Evolutionary conservation across 805 yeast species (phyloP), one percentile per base, ranked within the genome.

Genomic region (Yamadazyma scolyti): DNA sequence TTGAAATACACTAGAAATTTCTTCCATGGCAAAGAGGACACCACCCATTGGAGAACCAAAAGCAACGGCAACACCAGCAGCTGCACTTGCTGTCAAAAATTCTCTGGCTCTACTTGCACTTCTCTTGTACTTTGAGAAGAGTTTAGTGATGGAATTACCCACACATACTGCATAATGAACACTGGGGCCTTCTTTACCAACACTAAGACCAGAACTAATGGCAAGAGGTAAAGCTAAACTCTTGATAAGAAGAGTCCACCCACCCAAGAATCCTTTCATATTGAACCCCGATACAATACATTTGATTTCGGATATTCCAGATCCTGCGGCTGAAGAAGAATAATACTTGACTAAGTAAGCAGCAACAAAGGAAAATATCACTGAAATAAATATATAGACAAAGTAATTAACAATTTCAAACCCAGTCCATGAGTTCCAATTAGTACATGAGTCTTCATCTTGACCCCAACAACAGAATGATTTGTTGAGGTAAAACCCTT

Each of bases 11-110:
- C 80, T 68, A 0, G 93, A 75, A 18, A 93, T 87, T 46, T 93
- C 98, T 53, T 93, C 99, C 37, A 93, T 73, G 9, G 95, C 79
- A 54, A 94, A 93, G 23, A 93, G 58, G 1, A 93, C 97, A 10
- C 99, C 99, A 16, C 95, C 95, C 64, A 90, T 87, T 0, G 98
- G 98, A 9, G 89, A 77, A 0, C 96, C 97, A 65, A 93, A 93
- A 0, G 97, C 98, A 6, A 93, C 97, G 0, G 97, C 97, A 6
- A 93, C 97, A 31, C 99, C 99, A 1, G 98, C 96, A 3, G 96
- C 97, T 7, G 96, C 75, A 3, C 96, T 82, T 0, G 98, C 96
- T 1, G 90, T 79, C 31, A 93, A 60, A 31, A 82, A 75, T 40
- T 83, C 89, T 16, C 77, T 44, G 8, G 61, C 58, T 33, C 51